Conservation (phyloP, 768 basidiomycete species). For the Termitomyces sp. region DNA sequence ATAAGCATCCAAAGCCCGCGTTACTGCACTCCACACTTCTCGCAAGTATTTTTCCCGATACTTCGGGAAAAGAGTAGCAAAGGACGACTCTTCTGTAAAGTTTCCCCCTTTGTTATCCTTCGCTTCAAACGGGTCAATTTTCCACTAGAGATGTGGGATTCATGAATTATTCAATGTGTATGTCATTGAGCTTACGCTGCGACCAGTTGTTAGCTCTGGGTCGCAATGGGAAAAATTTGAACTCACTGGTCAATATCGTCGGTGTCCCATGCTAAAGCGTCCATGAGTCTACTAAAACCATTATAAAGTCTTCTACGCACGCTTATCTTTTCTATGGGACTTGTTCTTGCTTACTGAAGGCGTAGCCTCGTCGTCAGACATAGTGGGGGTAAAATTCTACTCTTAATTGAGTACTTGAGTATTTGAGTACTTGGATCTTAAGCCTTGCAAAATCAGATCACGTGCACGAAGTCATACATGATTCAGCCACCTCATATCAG, state of each 20-base stretch:
- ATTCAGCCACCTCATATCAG: too few relatives aligned
- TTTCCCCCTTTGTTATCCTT: slow-evolving; percentile 75
- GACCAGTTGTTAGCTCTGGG: slow-evolving; percentile 5
- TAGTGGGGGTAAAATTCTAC: slow-evolving; percentile 14
- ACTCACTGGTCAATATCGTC: slow-evolving; percentile 98
- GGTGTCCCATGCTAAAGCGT: slow-evolving; percentile 86
- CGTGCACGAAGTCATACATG: too few relatives aligned
- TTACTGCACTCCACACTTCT: slow-evolving; percentile 92
- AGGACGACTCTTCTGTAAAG: slow-evolving; percentile 94
- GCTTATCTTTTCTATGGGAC: slow-evolving; percentile 90
- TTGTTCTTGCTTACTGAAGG: slow-evolving; percentile 74
- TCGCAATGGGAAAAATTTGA: slow-evolving; percentile 1
- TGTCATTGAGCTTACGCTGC: slow-evolving; percentile 35
- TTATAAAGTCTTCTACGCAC: slow-evolving; percentile 39
- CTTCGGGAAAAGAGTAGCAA: slow-evolving; percentile 97
- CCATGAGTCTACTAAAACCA: slow-evolving; percentile 7
- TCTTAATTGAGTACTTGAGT: neutral
- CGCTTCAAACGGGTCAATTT: slow-evolving; percentile 71
- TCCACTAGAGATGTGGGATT: slow-evolving; percentile 55
- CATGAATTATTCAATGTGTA: neutral
- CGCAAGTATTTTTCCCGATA: slow-evolving; percentile 96
- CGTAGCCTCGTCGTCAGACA: slow-evolving; percentile 39
- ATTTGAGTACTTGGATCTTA: too few relatives aligned
- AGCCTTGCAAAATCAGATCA: too few relatives aligned
- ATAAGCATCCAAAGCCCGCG: slow-evolving; percentile 74